These are phyloP conservation scores for Dendrocalamus latiflorus DNA, from an alignment of 202 grass and related monocot species.

Conservation along the genomic window DNA sequence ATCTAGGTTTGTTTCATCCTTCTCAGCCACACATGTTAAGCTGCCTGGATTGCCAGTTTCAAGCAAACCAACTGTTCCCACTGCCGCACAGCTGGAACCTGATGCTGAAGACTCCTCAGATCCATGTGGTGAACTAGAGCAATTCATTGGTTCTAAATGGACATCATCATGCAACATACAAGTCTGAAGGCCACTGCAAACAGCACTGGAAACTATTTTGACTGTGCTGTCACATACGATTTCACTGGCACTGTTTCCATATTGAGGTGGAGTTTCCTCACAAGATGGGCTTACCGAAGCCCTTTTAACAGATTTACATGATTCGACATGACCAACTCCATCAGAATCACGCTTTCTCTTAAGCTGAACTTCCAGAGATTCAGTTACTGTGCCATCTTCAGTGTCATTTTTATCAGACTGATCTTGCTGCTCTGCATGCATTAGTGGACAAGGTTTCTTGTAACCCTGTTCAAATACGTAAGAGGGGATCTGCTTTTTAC, in stretches of 20 bases:
- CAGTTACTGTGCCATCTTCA: slow-evolving; percentile 30
- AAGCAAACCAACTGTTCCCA: too few relatives aligned
- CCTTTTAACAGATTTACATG: slow-evolving; percentile 26
- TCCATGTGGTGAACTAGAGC: too few relatives aligned
- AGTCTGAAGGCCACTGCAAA: slow-evolving; percentile 17
- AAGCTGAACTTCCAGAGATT: slow-evolving; percentile 2
- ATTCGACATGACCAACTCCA: slow-evolving; percentile 27
- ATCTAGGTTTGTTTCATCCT: too few relatives aligned
- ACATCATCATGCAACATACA: too few relatives aligned
- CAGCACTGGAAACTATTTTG: not conserved
- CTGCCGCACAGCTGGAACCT: too few relatives aligned
- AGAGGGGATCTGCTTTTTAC: too few relatives aligned
- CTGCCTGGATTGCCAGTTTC: too few relatives aligned
- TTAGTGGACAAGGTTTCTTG: slow-evolving; percentile 45
- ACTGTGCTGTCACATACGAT: not conserved
- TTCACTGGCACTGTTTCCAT: slow-evolving; percentile 5
- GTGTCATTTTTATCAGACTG: too few relatives aligned
- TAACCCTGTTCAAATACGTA: slow-evolving; percentile 80
- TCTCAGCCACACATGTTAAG: too few relatives aligned
- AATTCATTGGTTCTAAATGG: too few relatives aligned
- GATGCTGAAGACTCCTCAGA: too few relatives aligned
- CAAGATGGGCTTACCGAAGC: slow-evolving; percentile 24
- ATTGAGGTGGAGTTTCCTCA: slow-evolving; percentile 28
- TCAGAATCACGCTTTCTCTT: slow-evolving; percentile 43
- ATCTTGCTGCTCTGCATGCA: too few relatives aligned